Evolutionary conservation across 2,329 filamentous ascomycete species (phyloP).

Genomic region (Cercospora beticola): DNA sequence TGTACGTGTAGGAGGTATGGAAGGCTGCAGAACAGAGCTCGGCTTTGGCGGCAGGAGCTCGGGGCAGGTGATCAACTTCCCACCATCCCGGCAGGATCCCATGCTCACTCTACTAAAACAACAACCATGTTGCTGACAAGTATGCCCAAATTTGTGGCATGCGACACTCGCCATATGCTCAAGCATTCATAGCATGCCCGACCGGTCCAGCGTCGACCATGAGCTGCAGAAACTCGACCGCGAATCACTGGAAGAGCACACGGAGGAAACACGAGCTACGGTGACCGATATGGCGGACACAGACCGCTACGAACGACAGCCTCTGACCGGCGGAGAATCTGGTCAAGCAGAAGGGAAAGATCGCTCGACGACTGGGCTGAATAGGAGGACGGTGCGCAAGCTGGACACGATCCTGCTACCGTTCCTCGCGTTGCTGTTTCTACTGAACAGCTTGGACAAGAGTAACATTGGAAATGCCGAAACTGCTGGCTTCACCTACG

Average conservation of each 20-base stretch:
- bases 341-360: not conserved
- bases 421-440: slow-evolving; percentile 53
- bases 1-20: not conserved
- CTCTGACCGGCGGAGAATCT: not conserved
- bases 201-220: slow-evolving; percentile 10
- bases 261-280: slow-evolving; percentile 3
- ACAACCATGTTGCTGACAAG: not conserved
- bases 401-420: slow-evolving; percentile 53
- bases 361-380: slow-evolving; percentile 19
- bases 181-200: slow-evolving; percentile 6
- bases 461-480: slow-evolving; percentile 57
- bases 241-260: slow-evolving; percentile 16
- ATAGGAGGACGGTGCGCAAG: slow-evolving; percentile 46
- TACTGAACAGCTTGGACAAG: slow-evolving; percentile 55
- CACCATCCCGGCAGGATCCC: not conserved
- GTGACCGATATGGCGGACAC: not conserved
- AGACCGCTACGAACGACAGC: slow-evolving; percentile 7
- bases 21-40: not conserved
- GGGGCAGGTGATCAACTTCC: not conserved
- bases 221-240: slow-evolving; percentile 18
- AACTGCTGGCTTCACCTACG: slow-evolving; percentile 59
- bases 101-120: not conserved
- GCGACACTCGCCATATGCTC: not conserved
- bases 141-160: not conserved
- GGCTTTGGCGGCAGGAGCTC: not conserved